Evolutionary conservation across 169 alveolate genomes (phyloP), one percentile per base, ranked within the genome.

Genomic region (Plasmodium yoelii): DNA sequence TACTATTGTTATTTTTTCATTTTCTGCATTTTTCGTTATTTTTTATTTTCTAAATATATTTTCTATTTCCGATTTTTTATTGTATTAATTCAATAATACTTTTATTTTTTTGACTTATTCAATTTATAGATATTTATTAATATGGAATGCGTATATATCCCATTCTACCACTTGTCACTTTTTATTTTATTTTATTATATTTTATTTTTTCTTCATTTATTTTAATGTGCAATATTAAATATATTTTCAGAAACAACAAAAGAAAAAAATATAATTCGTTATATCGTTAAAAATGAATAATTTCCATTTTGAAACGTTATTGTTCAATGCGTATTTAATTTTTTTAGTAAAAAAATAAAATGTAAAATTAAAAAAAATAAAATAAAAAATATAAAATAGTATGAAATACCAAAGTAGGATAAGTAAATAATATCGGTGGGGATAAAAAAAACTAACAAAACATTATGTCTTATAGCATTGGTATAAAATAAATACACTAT

Each of bases 401-500:
- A 51, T 8, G 59, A n/a, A 51, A 51, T 51, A 51, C 18, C 18
- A 51, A 12, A 51, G 59, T 51, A 51, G 59, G 22, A 51, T 51
- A 51, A 51, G 18, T 51, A 51, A 51, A 13, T 12, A 13, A 51
- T 13, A 51, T 2, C 18, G 18, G 18, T n/a, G 59, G 18, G 10
- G 59, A 51, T 13, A 51, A 51, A 51, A 49, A 51, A 51, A 51
- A 51, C 18, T 51, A 51, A 51, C 59, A 51, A 51, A 51, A 51
- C 59, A 51, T 13, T 13, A 51, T 13, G 18, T 51, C 22, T 55
- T 55, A 15, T 55, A 55, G 13, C 5, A 55, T 15, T 55, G 42
- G 42, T 34, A 34, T 34, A 34, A 34, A 34, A 34, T 34, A 34
- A 3, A 34, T 34, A 34, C 42, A 34, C 42, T 34, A 34, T 34